Evolutionary conservation across 139 green algal species (phyloP).

Genomic region (Gonium pectorale): DNA sequence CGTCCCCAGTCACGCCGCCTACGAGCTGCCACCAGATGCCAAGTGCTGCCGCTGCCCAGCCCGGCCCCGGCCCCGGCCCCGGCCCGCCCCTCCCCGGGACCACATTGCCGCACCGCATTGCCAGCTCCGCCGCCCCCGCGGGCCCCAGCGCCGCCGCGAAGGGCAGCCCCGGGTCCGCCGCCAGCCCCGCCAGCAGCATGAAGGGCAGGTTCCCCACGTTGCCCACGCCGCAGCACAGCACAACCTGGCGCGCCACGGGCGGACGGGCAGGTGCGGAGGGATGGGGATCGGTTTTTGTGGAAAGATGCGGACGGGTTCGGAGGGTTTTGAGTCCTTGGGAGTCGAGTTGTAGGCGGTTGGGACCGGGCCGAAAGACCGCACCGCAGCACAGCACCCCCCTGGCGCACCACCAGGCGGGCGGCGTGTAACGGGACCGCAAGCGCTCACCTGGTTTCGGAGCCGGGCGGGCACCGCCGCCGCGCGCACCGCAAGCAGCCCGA

Average conservation of each 20-base stretch:
- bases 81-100: no score
- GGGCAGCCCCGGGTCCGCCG: constrained; percentile 5
- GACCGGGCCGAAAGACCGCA: no score
- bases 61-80: no score
- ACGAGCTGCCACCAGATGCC: background rate
- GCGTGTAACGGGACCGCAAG: no score
- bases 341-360: no score
- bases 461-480: background rate
- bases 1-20: background rate
- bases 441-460: constrained; percentile 8
- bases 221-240: constrained; percentile 12
- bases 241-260: background rate
- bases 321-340: no score
- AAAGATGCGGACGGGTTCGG: no score
- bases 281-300: no score
- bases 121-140: background rate
- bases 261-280: background rate
- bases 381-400: no score
- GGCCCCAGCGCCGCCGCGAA: constrained; percentile 27
- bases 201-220: constrained; percentile 55
- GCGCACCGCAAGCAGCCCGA: background rate
- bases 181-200: constrained; percentile 28
- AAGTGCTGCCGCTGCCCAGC: no score
- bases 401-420: no score
- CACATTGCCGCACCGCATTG: background rate